Evolutionary conservation across 192 early-diverging fungal species (phyloP).

Genomic region (Haplosporangium gracile): DNA sequence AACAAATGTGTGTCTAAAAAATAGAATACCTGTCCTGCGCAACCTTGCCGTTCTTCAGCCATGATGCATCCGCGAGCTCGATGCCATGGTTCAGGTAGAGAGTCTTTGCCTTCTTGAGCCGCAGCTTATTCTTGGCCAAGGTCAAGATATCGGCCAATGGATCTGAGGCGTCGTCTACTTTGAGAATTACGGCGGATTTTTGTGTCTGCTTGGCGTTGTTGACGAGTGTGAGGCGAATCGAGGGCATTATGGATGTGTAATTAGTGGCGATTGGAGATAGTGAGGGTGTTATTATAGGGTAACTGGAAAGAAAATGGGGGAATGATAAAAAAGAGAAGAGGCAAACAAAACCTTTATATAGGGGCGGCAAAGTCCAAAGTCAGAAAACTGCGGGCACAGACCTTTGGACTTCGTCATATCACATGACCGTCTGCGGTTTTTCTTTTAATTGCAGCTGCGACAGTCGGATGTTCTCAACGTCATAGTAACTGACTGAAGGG

Average conservation of each 20-base stretch:
- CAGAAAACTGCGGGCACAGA: slow-evolving; percentile 4
- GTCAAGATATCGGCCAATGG: slow-evolving; percentile 48
- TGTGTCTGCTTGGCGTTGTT: slow-evolving; percentile 64
- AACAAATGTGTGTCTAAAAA: too few relatives aligned
- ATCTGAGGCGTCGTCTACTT: slow-evolving; percentile 36
- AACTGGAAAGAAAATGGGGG: neutral
- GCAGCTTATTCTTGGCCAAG: slow-evolving; percentile 67
- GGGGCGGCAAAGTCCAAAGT: neutral
- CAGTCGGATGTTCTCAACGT: neutral
- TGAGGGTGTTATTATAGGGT: neutral
- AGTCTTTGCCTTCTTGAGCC: slow-evolving; percentile 62
- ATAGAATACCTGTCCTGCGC: slow-evolving; percentile 56
- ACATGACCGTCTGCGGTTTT: slow-evolving; percentile 7
- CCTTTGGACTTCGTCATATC: neutral
- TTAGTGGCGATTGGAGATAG: neutral
- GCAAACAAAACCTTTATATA: neutral
- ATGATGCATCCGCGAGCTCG: slow-evolving; percentile 19
- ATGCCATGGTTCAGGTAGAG: slow-evolving; percentile 57
- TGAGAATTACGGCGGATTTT: slow-evolving; percentile 56
- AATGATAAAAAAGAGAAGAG: neutral
- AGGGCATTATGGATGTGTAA: slow-evolving; percentile 38
- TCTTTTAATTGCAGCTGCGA: neutral
- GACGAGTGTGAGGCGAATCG: slow-evolving; percentile 62
- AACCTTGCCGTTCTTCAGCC: slow-evolving; percentile 42
- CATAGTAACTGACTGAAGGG: too few relatives aligned